phyloP scores from a whole-genome alignment of 768 basidiomycete species.

The Trametopsis cervina region DNA sequence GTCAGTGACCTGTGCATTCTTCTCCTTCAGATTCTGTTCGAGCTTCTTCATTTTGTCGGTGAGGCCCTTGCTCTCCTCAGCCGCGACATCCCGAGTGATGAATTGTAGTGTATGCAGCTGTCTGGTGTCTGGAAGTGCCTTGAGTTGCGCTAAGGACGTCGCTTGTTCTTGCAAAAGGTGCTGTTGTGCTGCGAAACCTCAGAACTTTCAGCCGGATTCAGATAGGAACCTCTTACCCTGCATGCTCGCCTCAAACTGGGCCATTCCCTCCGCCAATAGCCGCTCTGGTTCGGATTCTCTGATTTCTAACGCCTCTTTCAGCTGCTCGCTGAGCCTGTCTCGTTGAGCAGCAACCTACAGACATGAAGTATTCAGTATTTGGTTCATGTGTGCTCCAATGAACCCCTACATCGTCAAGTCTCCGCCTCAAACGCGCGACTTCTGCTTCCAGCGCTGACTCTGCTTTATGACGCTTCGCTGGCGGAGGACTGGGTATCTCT shows the following conservation, averaged over 20 bases:
- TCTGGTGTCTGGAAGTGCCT: slow-evolving; percentile 44
- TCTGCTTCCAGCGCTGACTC: slow-evolving; percentile 14
- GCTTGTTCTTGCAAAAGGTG: slow-evolving; percentile 47
- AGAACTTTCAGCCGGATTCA: slow-evolving; percentile 3
- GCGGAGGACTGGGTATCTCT: not conserved
- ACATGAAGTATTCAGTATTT: not conserved
- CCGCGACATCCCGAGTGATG: slow-evolving; percentile 66
- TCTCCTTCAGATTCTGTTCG: slow-evolving; percentile 36
- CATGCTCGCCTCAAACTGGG: slow-evolving; percentile 44
- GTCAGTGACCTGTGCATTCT: slow-evolving; percentile 37
- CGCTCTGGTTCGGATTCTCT: slow-evolving; percentile 64
- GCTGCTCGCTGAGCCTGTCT: slow-evolving; percentile 37
- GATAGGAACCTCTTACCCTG: slow-evolving; percentile 29
- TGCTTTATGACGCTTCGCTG: slow-evolving; percentile 5
- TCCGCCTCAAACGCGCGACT: slow-evolving; percentile 16
- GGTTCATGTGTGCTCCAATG: not conserved
- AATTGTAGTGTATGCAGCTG: slow-evolving; percentile 53
- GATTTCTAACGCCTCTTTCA: slow-evolving; percentile 52
- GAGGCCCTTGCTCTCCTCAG: slow-evolving; percentile 53
- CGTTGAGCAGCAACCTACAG: slow-evolving; percentile 17
- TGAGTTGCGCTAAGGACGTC: slow-evolving; percentile 41
- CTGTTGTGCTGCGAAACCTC: slow-evolving; percentile 44
- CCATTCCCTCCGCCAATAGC: slow-evolving; percentile 38
- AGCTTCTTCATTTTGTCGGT: slow-evolving; percentile 42
- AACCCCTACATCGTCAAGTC: slow-evolving; percentile 21